Percentiles rank a stretch among this genome's conserved stretches.
These are phyloP conservation scores for Lasiosphaeris hirsuta DNA, from an alignment of 495 filamentous ascomycete species.

Conservation along the genomic window DNA sequence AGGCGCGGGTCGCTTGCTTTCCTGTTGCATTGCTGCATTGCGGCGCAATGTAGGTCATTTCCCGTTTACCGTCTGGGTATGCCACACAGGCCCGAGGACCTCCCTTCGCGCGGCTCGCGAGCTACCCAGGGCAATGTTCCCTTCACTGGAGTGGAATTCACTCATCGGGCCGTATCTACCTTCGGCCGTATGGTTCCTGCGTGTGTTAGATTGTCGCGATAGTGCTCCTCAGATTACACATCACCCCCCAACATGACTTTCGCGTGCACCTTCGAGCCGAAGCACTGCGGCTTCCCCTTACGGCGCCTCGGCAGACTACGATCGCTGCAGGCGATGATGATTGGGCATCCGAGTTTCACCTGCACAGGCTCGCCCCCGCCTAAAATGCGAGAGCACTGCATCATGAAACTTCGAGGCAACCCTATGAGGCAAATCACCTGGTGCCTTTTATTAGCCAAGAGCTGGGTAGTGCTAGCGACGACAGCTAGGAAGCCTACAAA, in stretches of 20 bases:
- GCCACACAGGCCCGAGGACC: background rate
- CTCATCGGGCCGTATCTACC: constrained; percentile 3
- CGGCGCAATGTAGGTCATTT: constrained; percentile 16
- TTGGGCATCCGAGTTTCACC: constrained; percentile 3
- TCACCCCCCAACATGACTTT: background rate
- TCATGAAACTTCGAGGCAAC: constrained; percentile 6
- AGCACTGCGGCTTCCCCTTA: too few relatives aligned
- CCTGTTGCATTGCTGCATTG: constrained; percentile 8
- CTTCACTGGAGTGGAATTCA: background rate
- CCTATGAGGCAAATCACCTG: constrained; percentile 3
- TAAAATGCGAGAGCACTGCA: constrained; percentile 3
- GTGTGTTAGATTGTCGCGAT: constrained; percentile 7
- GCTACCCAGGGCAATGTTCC: background rate
- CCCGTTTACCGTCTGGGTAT: constrained; percentile 3
- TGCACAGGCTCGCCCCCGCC: background rate
- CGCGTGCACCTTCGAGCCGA: background rate
- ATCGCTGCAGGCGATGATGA: background rate
- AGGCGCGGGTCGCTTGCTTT: constrained; percentile 10
- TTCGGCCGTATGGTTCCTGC: background rate
- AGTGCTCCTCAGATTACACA: constrained; percentile 1
- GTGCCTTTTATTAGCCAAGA: background rate
- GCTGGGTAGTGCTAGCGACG: background rate
- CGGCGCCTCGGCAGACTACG: too few relatives aligned
- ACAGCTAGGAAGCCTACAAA: background rate
- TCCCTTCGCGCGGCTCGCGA: background rate